Evolutionary conservation across 2,329 filamentous ascomycete species (phyloP).

Genomic region (Capronia coronata): DNA sequence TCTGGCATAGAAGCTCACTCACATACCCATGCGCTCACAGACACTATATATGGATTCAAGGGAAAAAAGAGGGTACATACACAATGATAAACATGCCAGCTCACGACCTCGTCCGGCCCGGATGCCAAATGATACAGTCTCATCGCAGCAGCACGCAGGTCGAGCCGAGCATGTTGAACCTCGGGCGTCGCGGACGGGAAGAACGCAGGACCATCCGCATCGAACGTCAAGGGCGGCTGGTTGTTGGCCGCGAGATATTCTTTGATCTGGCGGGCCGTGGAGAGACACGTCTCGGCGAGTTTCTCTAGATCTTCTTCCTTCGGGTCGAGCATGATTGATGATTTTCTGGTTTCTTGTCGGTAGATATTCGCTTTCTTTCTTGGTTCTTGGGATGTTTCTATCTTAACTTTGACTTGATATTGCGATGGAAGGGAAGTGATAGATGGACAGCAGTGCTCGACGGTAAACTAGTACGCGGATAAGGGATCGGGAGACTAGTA

Average conservation of each 20-base stretch:
- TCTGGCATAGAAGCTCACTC: too few species aligned
- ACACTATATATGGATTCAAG: too few species aligned
- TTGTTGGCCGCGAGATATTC: conserved; percentile 18
- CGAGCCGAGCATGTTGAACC: conserved; percentile 21
- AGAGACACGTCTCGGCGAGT: conserved; percentile 23
- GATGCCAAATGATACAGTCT: conserved; percentile 28
- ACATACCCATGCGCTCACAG: too few species aligned
- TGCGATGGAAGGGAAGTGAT: too few species aligned
- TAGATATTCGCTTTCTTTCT: too few species aligned
- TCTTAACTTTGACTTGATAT: too few species aligned
- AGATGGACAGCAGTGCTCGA: too few species aligned
- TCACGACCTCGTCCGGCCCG: conserved; percentile 24
- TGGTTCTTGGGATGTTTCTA: too few species aligned
- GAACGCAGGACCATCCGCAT: conserved; percentile 18
- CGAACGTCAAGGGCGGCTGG: conserved; percentile 18
- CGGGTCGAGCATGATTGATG: conserved; percentile 14
- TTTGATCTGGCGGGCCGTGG: conserved; percentile 21
- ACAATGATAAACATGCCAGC: conserved; percentile 20
- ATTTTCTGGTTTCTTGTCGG: too few species aligned
- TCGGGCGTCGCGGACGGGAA: conserved; percentile 17
- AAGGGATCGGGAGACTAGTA: too few species aligned
- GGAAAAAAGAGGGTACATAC: conserved; percentile 11
- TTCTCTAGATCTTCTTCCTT: conserved; percentile 21
- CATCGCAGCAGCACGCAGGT: conserved; percentile 26
- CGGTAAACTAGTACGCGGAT: too few species aligned